Evolutionary conservation across 2,329 filamentous ascomycete genomes (phyloP).

Genomic region (Trichophyton rubrum): DNA sequence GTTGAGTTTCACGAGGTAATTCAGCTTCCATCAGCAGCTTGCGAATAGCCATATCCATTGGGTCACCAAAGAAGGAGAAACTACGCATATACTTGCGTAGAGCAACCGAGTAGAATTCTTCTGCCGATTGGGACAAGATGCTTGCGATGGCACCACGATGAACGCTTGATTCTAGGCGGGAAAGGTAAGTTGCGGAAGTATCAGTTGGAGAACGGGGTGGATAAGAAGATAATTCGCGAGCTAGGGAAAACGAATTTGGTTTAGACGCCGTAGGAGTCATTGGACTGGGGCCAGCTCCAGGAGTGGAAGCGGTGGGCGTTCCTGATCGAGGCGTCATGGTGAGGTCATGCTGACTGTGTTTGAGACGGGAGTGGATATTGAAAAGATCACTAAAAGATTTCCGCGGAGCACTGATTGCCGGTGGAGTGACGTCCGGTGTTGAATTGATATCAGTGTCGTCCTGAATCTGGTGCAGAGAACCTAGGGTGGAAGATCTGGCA

Average conservation of each 20-base stretch:
- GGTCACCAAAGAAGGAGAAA: constrained; percentile 91
- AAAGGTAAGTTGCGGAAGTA: constrained; percentile 77
- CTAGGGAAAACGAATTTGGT: constrained; percentile 68
- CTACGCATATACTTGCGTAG: constrained; percentile 89
- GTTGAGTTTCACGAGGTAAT: constrained; percentile 91
- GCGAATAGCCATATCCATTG: constrained; percentile 93
- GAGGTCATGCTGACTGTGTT: constrained; percentile 59
- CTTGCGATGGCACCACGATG: constrained; percentile 74
- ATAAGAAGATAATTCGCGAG: constrained; percentile 54
- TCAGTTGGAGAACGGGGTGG: constrained; percentile 68
- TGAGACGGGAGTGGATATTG: constrained; percentile 58
- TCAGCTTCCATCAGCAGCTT: constrained; percentile 96
- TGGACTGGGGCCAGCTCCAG: background rate
- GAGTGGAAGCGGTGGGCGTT: constrained; percentile 38
- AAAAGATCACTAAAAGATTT: constrained; percentile 90
- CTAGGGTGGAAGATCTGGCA: constrained; percentile 79
- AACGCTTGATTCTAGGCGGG: constrained; percentile 66
- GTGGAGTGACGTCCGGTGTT: constrained; percentile 24
- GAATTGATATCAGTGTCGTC: constrained; percentile 43
- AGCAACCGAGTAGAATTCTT: constrained; percentile 70
- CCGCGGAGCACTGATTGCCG: constrained; percentile 65
- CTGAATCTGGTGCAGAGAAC: constrained; percentile 62
- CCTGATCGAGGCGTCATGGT: constrained; percentile 44
- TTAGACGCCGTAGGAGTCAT: constrained; percentile 63
- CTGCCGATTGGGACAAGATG: constrained; percentile 71